Evolutionary conservation across 208 protist genomes (phyloP), one percentile per base, ranked within the genome.

Genomic region (Leishmania guyanensis): DNA sequence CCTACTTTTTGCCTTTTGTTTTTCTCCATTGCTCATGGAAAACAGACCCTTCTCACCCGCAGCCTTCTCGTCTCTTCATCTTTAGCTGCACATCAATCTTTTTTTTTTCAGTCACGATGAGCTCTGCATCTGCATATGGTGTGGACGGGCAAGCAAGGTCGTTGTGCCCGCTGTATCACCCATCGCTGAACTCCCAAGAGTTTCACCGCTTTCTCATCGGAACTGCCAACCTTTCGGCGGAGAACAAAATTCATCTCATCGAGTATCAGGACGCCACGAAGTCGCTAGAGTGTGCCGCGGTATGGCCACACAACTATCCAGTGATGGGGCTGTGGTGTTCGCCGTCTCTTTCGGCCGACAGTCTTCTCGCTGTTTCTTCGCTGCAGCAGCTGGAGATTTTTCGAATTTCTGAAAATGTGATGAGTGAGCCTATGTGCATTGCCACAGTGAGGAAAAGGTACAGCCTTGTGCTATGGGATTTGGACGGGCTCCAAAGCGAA

Each of bases 401-500:
- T 48, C 87, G 81, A 14, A 62, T 93, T 22, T 70, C 87, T 16
- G 88, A 93, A 16, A 84, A 86, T 22, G 9, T 94, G 29, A 54
- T 77, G 36, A 82, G 54, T 26, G 90, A 93, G 54, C 89, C 91
- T 6, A 88, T 88, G 74, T 79, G 79, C 16, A 68, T 95, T 10
- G 26, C 73, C 9, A 71, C 79, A 9, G 48, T 93, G 53, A 69
- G 74, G 16, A 77, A 81, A 17, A 33, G 5, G 1, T 83, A 84
- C 53, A 83, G 80, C n/a, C 86, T 91, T 64, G 87, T 91, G 3
- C 60, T 97, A 66, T 97, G 94, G 94, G 92, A 96, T 84, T 75
- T 93, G 26, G 92, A 97, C 9, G 94, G 94, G n/a, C 83, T 95
- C 20, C 92, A 97, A 75, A 89, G 86, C 64, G 90, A 96, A 29